Conservation (phyloP, 2,329 filamentous ascomycete species). For the Diaporthe sp. region DNA sequence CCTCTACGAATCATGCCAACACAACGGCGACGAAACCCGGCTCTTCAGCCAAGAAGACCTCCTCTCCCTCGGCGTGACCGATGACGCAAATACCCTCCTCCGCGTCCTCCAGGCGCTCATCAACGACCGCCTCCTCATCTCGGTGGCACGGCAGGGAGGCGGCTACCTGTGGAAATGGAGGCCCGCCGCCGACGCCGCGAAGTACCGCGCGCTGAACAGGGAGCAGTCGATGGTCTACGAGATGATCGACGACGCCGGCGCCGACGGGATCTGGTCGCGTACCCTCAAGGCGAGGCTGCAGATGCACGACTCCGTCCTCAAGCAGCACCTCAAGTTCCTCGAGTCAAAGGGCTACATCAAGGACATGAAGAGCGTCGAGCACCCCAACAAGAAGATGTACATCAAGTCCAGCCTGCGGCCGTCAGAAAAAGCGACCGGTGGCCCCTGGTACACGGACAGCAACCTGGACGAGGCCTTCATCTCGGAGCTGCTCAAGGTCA, state of each 20-base stretch:
- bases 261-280: constrained; percentile 91
- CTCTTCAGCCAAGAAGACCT: constrained; percentile 39
- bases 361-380: constrained; percentile 91
- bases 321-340: constrained; percentile 85
- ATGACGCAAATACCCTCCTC: constrained; percentile 67
- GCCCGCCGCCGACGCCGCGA: constrained; percentile 70
- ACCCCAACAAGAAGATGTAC: constrained; percentile 94
- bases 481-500: constrained; percentile 77
- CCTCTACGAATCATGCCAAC: constrained; percentile 65
- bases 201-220: constrained; percentile 68
- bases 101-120: constrained; percentile 69
- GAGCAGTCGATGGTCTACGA: constrained; percentile 89
- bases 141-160: constrained; percentile 57
- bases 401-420: constrained; percentile 89
- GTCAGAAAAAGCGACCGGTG: constrained; percentile 90
- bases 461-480: constrained; percentile 92
- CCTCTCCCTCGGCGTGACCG: constrained; percentile 54
- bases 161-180: constrained; percentile 70
- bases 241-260: constrained; percentile 86
- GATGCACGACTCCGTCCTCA: constrained; percentile 86
- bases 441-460: constrained; percentile 93
- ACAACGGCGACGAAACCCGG: constrained; percentile 33
- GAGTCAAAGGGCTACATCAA: constrained; percentile 86
- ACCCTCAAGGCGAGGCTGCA: constrained; percentile 84
- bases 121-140: constrained; percentile 71